Evolutionary conservation across 306 rosid genomes (phyloP), one percentile per base, ranked within the genome.

Genomic region (Prunus armeniaca): DNA sequence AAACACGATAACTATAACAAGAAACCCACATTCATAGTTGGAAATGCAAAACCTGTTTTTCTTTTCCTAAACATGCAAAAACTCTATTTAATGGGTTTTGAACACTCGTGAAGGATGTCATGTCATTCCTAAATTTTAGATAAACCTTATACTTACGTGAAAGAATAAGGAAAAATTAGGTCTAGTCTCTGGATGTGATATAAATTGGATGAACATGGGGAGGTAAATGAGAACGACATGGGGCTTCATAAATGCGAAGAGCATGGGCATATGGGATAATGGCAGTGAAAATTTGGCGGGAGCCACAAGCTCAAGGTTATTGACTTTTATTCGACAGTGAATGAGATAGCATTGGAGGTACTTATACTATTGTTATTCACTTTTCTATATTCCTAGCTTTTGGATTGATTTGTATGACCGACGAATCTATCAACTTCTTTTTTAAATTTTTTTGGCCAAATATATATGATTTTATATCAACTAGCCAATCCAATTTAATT

Each of bases 381-480:
- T 60, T 58, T 24, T 11, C 22, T 1, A 46, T 73, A 45, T 73
- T 73, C 68, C 57, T 65, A 38, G 43, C 43, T 68, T 68, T 52
- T 65, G 85, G 61, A 43, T 58, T 74, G 10, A 47, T 49, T 12
- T 49, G n/a, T 28, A 15, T 24, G 24, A 22, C 54, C 58, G 6
- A n/a, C 9, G 5, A 28, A 75, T 62, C 71, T 20, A 13, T 64
- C 71, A 27, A 28, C 51, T 3, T 67, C 11, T 43, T 25, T 30
- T 18, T 17, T 18, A 2, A 56, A 28, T 45, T 12, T 20, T 11
- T 17, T 25, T 11, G 68, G 47, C 2, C 25, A 49, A 18, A 20
- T 43, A 41, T 6, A 32, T 43, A 41, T 6, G 41, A 14, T 5
- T 20, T 7, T 38, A 38, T 38, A 71, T 52, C n/a, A 5, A 56